A percentile compares a stretch with the other conserved stretches of the same genome.
Conservation (phyloP, 1,139 yeast genomes). For the Geotrichum candidum region DNA sequence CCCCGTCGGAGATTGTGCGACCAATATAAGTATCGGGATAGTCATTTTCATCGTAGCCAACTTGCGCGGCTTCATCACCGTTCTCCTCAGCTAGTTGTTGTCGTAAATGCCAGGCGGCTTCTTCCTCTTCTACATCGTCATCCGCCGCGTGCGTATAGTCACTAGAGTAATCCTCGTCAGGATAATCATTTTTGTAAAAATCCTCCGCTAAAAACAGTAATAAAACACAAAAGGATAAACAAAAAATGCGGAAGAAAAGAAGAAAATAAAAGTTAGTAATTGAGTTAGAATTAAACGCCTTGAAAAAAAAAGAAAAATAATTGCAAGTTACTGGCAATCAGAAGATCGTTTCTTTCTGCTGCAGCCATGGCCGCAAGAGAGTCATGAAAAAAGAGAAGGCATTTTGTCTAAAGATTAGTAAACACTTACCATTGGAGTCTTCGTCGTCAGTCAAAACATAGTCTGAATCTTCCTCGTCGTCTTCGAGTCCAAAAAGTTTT, state of each 20-base stretch:
- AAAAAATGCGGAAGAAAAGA: background rate
- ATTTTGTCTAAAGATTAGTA: background rate
- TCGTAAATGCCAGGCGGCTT: conserved; percentile 20
- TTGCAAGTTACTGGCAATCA: background rate
- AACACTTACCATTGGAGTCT: conserved; percentile 55
- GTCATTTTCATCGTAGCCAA: conserved; percentile 8
- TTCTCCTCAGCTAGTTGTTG: conserved; percentile 18
- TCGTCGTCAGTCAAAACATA: conserved; percentile 54
- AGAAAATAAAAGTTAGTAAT: too few species aligned
- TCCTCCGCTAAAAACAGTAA: conserved; percentile 50
- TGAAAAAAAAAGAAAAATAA: too few species aligned
- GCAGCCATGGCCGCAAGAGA: background rate
- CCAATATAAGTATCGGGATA: background rate
- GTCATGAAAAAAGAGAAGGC: background rate
- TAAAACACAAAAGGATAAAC: background rate
- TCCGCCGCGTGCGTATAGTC: background rate
- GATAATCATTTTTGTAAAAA: conserved; percentile 87
- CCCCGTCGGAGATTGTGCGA: background rate
- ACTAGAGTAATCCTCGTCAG: conserved; percentile 43
- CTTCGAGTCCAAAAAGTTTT: conserved; percentile 38
- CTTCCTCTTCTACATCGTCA: conserved; percentile 17
- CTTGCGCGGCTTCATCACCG: conserved; percentile 13
- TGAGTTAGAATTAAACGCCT: background rate
- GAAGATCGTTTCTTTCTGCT: background rate
- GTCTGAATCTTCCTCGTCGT: conserved; percentile 38